Conservation (phyloP, 345 rosid species). For the Acer yangbiense region DNA sequence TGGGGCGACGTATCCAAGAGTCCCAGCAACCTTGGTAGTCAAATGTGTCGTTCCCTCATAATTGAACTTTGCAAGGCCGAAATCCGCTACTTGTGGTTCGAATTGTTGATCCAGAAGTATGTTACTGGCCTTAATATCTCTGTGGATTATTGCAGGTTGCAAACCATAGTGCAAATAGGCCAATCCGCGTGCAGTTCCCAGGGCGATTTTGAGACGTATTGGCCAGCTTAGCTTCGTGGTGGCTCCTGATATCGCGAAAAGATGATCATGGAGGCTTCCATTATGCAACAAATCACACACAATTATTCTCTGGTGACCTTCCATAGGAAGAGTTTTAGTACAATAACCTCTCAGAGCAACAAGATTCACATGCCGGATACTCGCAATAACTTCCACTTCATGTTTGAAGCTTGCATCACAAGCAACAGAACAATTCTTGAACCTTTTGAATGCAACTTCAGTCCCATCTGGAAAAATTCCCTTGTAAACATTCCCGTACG, state of each 20-base stretch:
- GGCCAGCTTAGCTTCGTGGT: conserved; percentile 41
- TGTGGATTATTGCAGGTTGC: conserved; percentile 43
- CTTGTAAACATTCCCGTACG: conserved; percentile 42
- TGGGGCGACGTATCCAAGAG: conserved; percentile 49
- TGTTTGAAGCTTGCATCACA: conserved; percentile 41
- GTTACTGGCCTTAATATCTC: conserved; percentile 51
- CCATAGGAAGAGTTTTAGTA: conserved; percentile 28
- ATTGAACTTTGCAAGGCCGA: conserved; percentile 49
- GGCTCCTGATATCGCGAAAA: conserved; percentile 26
- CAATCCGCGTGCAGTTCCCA: conserved; percentile 46
- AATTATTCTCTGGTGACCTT: conserved; percentile 43
- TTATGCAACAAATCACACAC: conserved; percentile 41
- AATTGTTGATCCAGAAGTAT: conserved; percentile 43
- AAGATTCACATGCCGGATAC: conserved; percentile 47
- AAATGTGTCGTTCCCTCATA: conserved; percentile 41
- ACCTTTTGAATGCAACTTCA: conserved; percentile 47
- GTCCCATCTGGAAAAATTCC: conserved; percentile 37
- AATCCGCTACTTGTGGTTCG: conserved; percentile 49
- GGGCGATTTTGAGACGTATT: conserved; percentile 37
- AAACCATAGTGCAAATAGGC: conserved; percentile 47
- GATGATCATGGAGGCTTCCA: conserved; percentile 46
- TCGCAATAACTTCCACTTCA: conserved; percentile 50
- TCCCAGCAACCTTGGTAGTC: conserved; percentile 45
- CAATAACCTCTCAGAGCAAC: conserved; percentile 49
- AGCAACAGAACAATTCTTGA: conserved; percentile 37